Base-by-base conservation (phyloP, 805 yeast genomes). In the Barnettozyma salicaria region DNA sequence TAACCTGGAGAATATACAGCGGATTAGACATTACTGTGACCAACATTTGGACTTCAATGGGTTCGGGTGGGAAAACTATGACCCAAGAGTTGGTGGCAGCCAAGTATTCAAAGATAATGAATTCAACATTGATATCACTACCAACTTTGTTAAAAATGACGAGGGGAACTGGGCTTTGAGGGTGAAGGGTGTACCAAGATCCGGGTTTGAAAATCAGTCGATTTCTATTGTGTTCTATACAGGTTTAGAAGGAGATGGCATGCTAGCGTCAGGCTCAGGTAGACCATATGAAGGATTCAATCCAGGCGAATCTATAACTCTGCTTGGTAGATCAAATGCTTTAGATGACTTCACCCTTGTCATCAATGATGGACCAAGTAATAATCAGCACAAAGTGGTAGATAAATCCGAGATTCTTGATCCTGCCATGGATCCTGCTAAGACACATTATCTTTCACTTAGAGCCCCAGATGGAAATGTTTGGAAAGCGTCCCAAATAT, bases 21-120 rank as follows among this genome's bases (percentile, higher is more conserved):
- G 67, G 17, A 58, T 81, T 18, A 75, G 96, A 48, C 96, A 88
- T 58, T 68, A 72, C 37, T 84, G 88, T 51, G 86, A 80, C 36
- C 88, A 79, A 48, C 64, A 65, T 25, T 90, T 88, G 50, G 72
- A 77, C 34, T 67, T 88, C 62, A 68, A 68, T 18, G 77, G 74
- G 37, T 90, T 84, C 48, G 86, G 89, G 19, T 92, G 97, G 96
- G 68, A 74, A n/a, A 64, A 68, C 25, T 92, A 82, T 56, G 97
- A 92, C 55, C 88, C 96, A 5, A 70, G 97, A 45, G 34, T 60
- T 11, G 98, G 98, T 18, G 98, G 98, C 0, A 65, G 72, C 42
- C 90, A 92, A 53, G 64, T 73, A 2, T 77, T 92, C 20, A 61
- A 67, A 25, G 98, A 92, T 56, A 58, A 62, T 16, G 82, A 73